Percentiles rank a stretch among this genome's conserved stretches.
Evolutionary conservation across 2,329 filamentous ascomycete genomes (phyloP).

Genomic region (Pleurostoma richardsiae): DNA sequence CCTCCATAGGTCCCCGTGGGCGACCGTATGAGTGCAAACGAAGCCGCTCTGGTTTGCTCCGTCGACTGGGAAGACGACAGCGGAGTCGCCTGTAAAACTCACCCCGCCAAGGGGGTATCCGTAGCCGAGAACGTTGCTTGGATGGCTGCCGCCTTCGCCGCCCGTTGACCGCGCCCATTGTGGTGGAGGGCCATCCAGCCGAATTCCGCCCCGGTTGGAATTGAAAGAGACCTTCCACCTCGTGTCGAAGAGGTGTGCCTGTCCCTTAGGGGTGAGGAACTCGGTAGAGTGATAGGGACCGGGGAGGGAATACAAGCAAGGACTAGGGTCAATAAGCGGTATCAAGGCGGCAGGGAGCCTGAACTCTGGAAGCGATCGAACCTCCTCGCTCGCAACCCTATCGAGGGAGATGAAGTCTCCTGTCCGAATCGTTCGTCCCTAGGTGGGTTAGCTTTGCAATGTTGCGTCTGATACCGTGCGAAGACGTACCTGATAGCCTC

Average conservation of each 20-base stretch:
- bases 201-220: background rate
- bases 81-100: background rate
- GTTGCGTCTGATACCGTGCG: too few species aligned
- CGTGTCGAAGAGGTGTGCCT: background rate
- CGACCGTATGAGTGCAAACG: background rate
- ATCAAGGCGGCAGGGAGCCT: too few species aligned
- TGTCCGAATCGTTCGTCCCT: background rate
- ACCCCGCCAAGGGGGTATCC: background rate
- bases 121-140: background rate
- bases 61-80: background rate
- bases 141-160: background rate
- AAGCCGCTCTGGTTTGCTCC: background rate
- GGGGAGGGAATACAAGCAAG: background rate
- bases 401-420: background rate
- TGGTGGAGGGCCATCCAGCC: background rate
- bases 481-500: background rate
- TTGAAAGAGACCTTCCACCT: background rate
- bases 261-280: background rate
- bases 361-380: too few species aligned
- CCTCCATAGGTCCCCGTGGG: background rate
- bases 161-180: background rate
- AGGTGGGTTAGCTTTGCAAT: too few species aligned
- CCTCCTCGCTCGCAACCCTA: background rate
- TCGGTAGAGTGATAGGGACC: background rate
- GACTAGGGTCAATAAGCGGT: too few species aligned